Conservation (phyloP, 2,329 filamentous ascomycete species). For the Monilinia aucupariae region DNA sequence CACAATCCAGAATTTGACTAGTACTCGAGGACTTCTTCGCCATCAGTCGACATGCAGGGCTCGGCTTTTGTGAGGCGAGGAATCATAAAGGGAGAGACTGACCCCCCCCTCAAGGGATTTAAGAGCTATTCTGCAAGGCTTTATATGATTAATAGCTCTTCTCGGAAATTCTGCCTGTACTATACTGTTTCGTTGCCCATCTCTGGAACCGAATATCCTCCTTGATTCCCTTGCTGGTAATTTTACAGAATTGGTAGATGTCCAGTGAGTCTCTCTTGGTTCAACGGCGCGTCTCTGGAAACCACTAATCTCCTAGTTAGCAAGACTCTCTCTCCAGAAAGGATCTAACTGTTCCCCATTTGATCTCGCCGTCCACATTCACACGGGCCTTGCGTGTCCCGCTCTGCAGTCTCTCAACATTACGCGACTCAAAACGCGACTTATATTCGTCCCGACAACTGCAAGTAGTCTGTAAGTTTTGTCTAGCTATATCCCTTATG, state of each 20-base stretch:
- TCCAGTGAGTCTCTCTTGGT: conserved; percentile 10
- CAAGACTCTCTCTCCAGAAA: not conserved
- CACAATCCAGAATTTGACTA: conserved; percentile 21
- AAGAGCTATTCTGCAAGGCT: conserved; percentile 26
- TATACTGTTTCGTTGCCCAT: conserved; percentile 4
- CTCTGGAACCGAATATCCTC: not conserved
- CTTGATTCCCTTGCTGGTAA: conserved; percentile 12
- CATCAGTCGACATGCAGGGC: conserved; percentile 16
- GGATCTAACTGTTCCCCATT: not conserved
- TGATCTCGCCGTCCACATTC: conserved; percentile 21
- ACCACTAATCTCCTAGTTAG: not conserved
- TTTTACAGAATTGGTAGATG: not conserved
- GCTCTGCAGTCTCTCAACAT: not conserved
- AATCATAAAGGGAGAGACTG: conserved; percentile 16
- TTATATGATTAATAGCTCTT: conserved; percentile 16
- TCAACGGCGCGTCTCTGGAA: not conserved
- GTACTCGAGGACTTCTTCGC: conserved; percentile 21
- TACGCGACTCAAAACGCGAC: conserved; percentile 26
- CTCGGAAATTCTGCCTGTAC: conserved; percentile 10
- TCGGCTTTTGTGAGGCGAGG: conserved; percentile 15
- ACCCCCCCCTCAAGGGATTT: conserved; percentile 26
- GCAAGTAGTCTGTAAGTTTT: conserved; percentile 25
- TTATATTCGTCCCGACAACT: conserved; percentile 23
- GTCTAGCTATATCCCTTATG: conserved; percentile 22
- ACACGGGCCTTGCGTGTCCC: conserved; percentile 19